Conservation (phyloP, 1,139 yeast species). For the Lodderomyces pseudojiufengensis region DNA sequence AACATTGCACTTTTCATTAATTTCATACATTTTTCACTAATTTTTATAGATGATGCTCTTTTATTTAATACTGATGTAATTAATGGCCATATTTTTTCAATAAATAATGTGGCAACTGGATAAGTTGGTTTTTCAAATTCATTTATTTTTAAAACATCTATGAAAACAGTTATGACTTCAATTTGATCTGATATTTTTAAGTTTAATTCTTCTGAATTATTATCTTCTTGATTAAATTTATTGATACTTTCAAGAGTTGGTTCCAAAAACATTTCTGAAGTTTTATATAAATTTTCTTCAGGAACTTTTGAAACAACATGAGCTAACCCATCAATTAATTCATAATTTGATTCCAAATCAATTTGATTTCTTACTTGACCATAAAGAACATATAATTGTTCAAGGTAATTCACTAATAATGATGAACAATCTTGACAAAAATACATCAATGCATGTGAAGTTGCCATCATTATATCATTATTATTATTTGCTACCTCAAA, state of each 20-base stretch:
- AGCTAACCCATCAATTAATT: conserved; percentile 86
- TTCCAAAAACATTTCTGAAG: conserved; percentile 54
- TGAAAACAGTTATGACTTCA: conserved; percentile 70
- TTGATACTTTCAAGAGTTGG: conserved; percentile 58
- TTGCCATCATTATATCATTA: conserved; percentile 70
- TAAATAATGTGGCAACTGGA: conserved; percentile 58
- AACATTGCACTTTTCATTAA: conserved; percentile 64
- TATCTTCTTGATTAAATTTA: conserved; percentile 21
- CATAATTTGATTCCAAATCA: conserved; percentile 70
- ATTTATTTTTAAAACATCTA: conserved; percentile 51
- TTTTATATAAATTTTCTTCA: conserved; percentile 30
- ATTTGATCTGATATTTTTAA: conserved; percentile 66
- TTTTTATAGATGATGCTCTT: conserved; percentile 53
- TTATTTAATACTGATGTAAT: conserved; percentile 46
- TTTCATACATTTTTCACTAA: conserved; percentile 74
- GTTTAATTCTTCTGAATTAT: conserved; percentile 16
- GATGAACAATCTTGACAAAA: conserved; percentile 89
- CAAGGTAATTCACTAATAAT: conserved; percentile 63
- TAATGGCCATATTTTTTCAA: conserved; percentile 58
- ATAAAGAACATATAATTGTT: conserved; percentile 74
- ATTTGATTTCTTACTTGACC: conserved; percentile 54
- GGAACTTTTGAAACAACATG: conserved; percentile 66
- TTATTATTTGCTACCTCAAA: conserved; percentile 40
- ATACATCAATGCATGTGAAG: conserved; percentile 91
- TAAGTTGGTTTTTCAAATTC: conserved; percentile 34